Conservation (phyloP, 495 filamentous ascomycete genomes). For the Annulohypoxylon nitens region DNA sequence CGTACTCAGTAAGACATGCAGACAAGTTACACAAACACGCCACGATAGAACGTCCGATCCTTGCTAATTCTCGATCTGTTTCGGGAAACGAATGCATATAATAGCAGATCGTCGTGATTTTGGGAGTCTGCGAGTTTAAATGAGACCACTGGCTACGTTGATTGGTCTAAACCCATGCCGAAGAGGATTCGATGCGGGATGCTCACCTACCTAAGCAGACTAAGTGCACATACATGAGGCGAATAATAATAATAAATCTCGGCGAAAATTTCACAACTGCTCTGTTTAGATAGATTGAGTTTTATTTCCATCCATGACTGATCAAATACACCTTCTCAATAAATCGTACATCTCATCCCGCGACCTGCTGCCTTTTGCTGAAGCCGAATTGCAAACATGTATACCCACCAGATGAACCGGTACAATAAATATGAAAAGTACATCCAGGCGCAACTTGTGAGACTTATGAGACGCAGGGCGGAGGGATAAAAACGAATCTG, state of each 20-base stretch:
- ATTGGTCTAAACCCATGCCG: constrained; percentile 19
- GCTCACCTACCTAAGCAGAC: neutral
- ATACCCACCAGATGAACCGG: constrained; percentile 29
- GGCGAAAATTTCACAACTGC: constrained; percentile 21
- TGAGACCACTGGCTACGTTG: neutral
- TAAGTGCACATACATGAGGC: constrained; percentile 3
- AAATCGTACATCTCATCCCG: constrained; percentile 32
- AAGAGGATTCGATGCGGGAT: constrained; percentile 26
- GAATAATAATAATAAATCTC: constrained; percentile 22
- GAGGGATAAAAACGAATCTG: constrained; percentile 1
- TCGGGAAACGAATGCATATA: constrained; percentile 27
- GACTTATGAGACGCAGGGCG: neutral
- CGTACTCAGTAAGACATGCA: constrained; percentile 12
- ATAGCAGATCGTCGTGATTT: constrained; percentile 23
- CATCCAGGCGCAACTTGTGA: neutral
- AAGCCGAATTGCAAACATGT: constrained; percentile 29
- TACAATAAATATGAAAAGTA: constrained; percentile 37
- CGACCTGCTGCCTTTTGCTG: constrained; percentile 23
- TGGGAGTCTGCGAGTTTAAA: constrained; percentile 14
- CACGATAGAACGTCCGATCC: constrained; percentile 21
- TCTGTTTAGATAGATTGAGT: constrained; percentile 43
- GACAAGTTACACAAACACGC: constrained; percentile 19
- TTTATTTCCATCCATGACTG: constrained; percentile 37
- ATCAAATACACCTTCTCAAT: constrained; percentile 19
- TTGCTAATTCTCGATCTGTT: constrained; percentile 22